Percentiles rank a stretch among this genome's conserved stretches.
Conservation (phyloP, 2,329 filamentous ascomycete genomes). For the Microcyclospora tardicrescens region DNA sequence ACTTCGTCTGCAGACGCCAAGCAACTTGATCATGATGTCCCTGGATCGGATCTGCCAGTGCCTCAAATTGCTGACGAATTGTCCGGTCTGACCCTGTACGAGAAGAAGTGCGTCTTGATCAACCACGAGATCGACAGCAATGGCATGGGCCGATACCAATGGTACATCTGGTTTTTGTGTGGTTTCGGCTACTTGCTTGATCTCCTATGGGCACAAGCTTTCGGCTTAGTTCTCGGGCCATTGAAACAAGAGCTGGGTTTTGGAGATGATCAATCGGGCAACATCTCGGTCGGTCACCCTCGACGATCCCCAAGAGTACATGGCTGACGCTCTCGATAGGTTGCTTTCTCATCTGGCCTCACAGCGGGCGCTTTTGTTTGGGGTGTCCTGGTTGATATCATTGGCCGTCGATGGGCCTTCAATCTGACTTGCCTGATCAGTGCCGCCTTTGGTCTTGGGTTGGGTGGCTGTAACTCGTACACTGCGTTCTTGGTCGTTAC, state of each 20-base stretch:
- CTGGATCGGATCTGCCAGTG: no score
- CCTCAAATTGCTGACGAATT: constrained; percentile 7
- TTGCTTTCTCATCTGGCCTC: constrained; percentile 42
- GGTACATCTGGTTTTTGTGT: constrained; percentile 38
- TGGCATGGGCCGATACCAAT: constrained; percentile 43
- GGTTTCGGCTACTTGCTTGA: constrained; percentile 45
- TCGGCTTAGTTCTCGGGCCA: constrained; percentile 41
- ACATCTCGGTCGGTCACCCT: constrained; percentile 32
- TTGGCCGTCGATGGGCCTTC: constrained; percentile 43
- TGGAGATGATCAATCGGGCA: constrained; percentile 29
- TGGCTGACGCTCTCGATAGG: constrained; percentile 1
- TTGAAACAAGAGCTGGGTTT: constrained; percentile 47
- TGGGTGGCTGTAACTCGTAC: constrained; percentile 39
- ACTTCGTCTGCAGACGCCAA: no score
- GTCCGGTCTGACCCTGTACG: constrained; percentile 25
- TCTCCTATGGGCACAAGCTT: constrained; percentile 45
- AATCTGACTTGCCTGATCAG: constrained; percentile 45
- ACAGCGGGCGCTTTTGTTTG: constrained; percentile 44
- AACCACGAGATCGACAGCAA: constrained; percentile 38
- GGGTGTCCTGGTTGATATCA: constrained; percentile 43
- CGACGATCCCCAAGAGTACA: neutral
- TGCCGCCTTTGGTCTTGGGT: constrained; percentile 40
- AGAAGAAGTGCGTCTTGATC: constrained; percentile 33
- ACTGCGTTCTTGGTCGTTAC: constrained; percentile 40
- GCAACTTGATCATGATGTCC: no score